Evolutionary conservation across 495 filamentous ascomycete species (phyloP).

Genomic region (Rhizodiscina lignyota): DNA sequence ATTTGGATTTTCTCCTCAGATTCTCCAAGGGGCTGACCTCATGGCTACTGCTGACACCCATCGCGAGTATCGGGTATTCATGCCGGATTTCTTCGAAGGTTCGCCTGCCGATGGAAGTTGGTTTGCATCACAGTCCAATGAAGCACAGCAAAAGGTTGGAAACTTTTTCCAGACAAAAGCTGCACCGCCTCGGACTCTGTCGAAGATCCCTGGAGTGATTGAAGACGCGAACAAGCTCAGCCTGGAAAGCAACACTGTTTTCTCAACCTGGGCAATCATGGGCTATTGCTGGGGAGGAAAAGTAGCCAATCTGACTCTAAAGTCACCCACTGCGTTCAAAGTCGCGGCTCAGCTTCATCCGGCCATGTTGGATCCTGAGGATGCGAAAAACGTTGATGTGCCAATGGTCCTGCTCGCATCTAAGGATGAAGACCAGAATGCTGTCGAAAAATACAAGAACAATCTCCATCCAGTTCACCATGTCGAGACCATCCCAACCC

Average conservation of each 20-base stretch:
- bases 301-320: slow-evolving; percentile 32
- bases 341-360: slow-evolving; percentile 59
- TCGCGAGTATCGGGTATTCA: slow-evolving; percentile 44
- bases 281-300: slow-evolving; percentile 76
- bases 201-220: slow-evolving; percentile 44
- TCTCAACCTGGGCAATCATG: slow-evolving; percentile 61
- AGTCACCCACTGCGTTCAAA: slow-evolving; percentile 44
- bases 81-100: slow-evolving; percentile 55
- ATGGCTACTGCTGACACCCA: slow-evolving; percentile 37
- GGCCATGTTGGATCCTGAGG: slow-evolving; percentile 68
- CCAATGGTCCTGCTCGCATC: slow-evolving; percentile 23
- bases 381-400: slow-evolving; percentile 24
- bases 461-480: slow-evolving; percentile 47
- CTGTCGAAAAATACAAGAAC: slow-evolving; percentile 51
- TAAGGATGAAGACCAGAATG: slow-evolving; percentile 35
- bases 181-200: slow-evolving; percentile 40
- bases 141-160: slow-evolving; percentile 57
- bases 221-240: slow-evolving; percentile 32
- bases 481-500: slow-evolving; percentile 60
- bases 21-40: slow-evolving; percentile 52
- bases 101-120: slow-evolving; percentile 35
- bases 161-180: slow-evolving; percentile 58
- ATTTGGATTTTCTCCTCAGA: slow-evolving; percentile 57
- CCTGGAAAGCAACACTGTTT: slow-evolving; percentile 27
- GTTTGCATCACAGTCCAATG: slow-evolving; percentile 66